Evolutionary conservation across 2,329 filamentous ascomycete species (phyloP), one percentile per base, ranked within the genome.

Genomic region (Mycosphaerelloides madeirae): DNA sequence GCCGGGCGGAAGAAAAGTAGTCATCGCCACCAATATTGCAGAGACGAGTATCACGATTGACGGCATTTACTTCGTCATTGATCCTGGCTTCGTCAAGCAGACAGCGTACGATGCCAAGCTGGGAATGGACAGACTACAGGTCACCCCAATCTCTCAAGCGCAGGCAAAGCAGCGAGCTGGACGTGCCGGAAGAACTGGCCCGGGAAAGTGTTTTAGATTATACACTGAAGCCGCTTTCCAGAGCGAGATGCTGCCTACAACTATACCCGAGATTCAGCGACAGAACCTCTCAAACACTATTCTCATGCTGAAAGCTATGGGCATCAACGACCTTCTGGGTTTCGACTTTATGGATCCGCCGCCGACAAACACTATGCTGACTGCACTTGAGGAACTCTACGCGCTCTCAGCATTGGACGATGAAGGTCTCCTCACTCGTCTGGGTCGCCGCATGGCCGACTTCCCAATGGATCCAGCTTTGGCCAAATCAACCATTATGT

Each of bases 271-370:
- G 59, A 98, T 98, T 40, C 93, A 98, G 63, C 79, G 93, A 1
- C 88, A 96, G 65, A 98, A 98, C 59, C 64, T 98, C 41, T 86
- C 88, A 0, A 83, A 86, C 56, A 96, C 91, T 0, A 97, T 98
- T 65, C 77, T 98, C 36, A 95, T 96, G 86, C 78, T 98, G 39
- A 98, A 98, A 65, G 93, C 93, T 0, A 97, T 98, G 89, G 93
- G 94, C 3, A 97, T 98, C 67, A 97, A 98, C 62, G 93, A 98
- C 62, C 74, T 98, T 1, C 76, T 98, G 11, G 89, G 95, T 62
- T 98, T 98, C 60, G 91, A 97, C 68, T 98, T 98, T 60, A 97
- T 98, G 91, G 93, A 98, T 60, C 90, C 93, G 0, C 93, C 93
- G 0, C 93, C 93, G 0, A 93, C 93, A 22, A 96, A 97, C 60